Evolutionary conservation across 2,329 filamentous ascomycete species (phyloP), one percentile per base, ranked within the genome.

Genomic region (Beauveria asiatica): DNA sequence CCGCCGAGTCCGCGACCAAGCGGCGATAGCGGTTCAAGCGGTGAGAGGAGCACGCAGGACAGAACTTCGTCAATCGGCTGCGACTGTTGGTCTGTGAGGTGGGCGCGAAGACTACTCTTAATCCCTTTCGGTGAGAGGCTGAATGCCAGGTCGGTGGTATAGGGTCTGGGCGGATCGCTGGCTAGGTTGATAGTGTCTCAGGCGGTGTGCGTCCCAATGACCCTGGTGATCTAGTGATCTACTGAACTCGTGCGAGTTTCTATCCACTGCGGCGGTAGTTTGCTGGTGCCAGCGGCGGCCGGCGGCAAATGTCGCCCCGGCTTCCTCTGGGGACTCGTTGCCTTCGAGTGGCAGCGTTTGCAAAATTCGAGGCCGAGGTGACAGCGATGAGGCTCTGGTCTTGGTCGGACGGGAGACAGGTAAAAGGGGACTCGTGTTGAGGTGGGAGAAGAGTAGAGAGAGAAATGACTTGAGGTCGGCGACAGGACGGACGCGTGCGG

Each of bases 311-410:
- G 33, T 10, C 17, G 55, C n/a, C 8, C 33, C 46, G 37, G 33
- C 10, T 6, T 39, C 30, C 2, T 44, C 46, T 21, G 21, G 44
- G 4, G 37, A n/a, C 19, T 58, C 23, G 23, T 23, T 23, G 23
- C 33, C 46, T 33, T 51, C 23, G 37, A 33, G 17, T 27, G 30
- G 37, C 5, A 37, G 30, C 37, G 25, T 30, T 25, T 33, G 46
- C 11, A 51, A 25, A 21, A 9, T 23, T 25, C 50, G 50, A 21
- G 57, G 57, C 41, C 75, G 71, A 48, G 76, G 74, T n/a, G 78
- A 68, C 57, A 79, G 70, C 49, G 77, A 78, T 37, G 76, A 78
- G 27, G 72, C 74, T 63, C 76, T 74, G 25, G 72, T 74, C 62
- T 75, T 74, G 25, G 76, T 75, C 46, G 73, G 72, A 48, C 72